These are phyloP conservation scores for Lentinus tigrinus DNA, from an alignment of 768 basidiomycete genomes.

Conservation along the genomic window DNA sequence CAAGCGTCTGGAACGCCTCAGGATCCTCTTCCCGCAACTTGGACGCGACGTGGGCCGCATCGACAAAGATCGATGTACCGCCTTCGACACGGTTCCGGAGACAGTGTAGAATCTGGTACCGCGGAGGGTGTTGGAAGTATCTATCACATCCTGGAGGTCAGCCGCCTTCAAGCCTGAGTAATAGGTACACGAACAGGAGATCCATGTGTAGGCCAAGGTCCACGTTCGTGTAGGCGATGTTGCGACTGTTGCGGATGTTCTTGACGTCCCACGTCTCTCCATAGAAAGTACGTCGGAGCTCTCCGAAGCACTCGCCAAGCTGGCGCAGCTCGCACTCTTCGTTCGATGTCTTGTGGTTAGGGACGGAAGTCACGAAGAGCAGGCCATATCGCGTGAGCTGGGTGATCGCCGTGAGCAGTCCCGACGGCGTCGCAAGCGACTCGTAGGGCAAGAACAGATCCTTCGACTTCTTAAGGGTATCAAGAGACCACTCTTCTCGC, in stretches of 20 bases:
- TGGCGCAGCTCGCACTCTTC: slow-evolving; percentile 62
- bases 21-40: slow-evolving; percentile 47
- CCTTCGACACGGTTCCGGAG: slow-evolving; percentile 82
- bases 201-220: slow-evolving; percentile 92
- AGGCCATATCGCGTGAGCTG: slow-evolving; percentile 76
- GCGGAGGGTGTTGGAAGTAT: slow-evolving; percentile 89
- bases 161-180: not conserved
- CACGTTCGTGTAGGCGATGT: slow-evolving; percentile 94
- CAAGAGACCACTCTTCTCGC: slow-evolving; percentile 45
- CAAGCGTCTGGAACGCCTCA: slow-evolving; percentile 56
- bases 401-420: slow-evolving; percentile 57
- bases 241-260: slow-evolving; percentile 68
- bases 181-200: slow-evolving; percentile 59
- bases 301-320: slow-evolving; percentile 70
- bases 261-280: slow-evolving; percentile 88
- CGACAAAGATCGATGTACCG: slow-evolving; percentile 85
- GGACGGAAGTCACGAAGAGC: slow-evolving; percentile 70
- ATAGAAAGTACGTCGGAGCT: slow-evolving; percentile 86
- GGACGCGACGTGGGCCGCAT: slow-evolving; percentile 66
- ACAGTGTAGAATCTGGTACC: slow-evolving; percentile 91
- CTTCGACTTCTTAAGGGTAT: slow-evolving; percentile 33
- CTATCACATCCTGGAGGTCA: slow-evolving; percentile 36
- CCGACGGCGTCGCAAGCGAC: slow-evolving; percentile 42
- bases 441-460: slow-evolving; percentile 59
- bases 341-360: slow-evolving; percentile 56